Percentiles rank a stretch among this genome's conserved stretches.
phyloP scores from a whole-genome alignment of 1,284 basidiomycete species.

The Ustilago nuda region DNA sequence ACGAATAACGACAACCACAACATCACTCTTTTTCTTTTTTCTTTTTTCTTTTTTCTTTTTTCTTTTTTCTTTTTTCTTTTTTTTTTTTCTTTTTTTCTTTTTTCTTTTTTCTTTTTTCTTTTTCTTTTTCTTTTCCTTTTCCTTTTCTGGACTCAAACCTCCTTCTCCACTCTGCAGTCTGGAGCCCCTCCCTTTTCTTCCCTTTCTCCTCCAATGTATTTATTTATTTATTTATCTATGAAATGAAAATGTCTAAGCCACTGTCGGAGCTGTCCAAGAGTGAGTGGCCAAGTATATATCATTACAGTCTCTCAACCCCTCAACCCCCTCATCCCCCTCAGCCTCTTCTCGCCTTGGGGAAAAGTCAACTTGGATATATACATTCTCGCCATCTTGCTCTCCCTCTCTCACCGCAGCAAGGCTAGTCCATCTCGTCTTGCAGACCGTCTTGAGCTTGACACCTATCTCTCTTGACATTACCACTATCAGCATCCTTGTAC shows the following conservation, averaged over 20 bases:
- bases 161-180: constrained; percentile 16
- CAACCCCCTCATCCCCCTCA: background rate
- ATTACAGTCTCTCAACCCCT: background rate
- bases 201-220: background rate
- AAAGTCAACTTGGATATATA: constrained; percentile 29
- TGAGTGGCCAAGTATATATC: no score
- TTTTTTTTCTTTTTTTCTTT: no score
- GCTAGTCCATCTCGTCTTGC: constrained; percentile 1
- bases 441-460: constrained; percentile 6
- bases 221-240: no score
- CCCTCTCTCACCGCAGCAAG: constrained; percentile 4
- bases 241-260: background rate
- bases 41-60: background rate
- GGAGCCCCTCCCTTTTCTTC: constrained; percentile 12
- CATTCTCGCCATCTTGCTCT: background rate
- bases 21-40: background rate
- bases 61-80: background rate
- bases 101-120: background rate
- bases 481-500: background rate
- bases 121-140: no score
- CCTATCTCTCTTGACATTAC: background rate
- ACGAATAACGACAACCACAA: background rate
- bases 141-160: background rate
- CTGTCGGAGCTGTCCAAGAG: constrained; percentile 6
- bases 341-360: background rate